These are phyloP conservation scores for Claviceps maximensis DNA, from an alignment of 2,329 filamentous ascomycete genomes.

Conservation along the genomic window DNA sequence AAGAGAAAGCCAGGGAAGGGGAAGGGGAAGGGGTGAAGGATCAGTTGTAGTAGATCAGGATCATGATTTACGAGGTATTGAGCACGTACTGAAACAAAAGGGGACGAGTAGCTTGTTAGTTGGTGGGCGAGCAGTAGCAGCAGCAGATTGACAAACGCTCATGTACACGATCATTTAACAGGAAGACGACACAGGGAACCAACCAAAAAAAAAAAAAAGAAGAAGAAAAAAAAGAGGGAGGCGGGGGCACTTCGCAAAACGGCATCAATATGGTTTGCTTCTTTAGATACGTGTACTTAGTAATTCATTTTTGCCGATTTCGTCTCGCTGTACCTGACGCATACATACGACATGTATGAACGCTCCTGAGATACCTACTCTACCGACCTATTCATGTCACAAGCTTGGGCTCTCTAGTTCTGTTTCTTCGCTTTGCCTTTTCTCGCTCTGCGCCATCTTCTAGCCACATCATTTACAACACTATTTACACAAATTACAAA, in stretches of 20 bases:
- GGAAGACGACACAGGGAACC: too few relatives aligned
- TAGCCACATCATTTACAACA: not conserved
- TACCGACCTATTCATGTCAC: not conserved
- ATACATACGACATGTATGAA: not conserved
- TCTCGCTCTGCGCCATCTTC: not conserved
- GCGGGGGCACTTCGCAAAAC: too few relatives aligned
- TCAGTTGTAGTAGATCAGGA: too few relatives aligned
- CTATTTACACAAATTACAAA: conserved; percentile 54
- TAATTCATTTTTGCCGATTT: not conserved
- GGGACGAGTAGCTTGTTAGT: not conserved
- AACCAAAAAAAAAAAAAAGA: not conserved
- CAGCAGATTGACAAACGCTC: not conserved
- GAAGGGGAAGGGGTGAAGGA: too few relatives aligned
- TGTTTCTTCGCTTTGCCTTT: not conserved
- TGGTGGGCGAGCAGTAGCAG: not conserved
- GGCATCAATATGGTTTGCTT: not conserved
- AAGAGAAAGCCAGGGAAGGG: too few relatives aligned
- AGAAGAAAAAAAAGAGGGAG: not conserved
- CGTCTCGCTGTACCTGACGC: not conserved
- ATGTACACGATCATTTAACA: not conserved
- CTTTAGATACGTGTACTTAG: not conserved
- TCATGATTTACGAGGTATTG: not conserved
- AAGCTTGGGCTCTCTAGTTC: not conserved
- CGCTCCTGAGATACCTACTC: not conserved
- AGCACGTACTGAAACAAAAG: not conserved